Evolutionary conservation across 1,284 basidiomycete species (phyloP), one percentile per base, ranked within the genome.

Genomic region (Papiliotrema nemorosa): DNA sequence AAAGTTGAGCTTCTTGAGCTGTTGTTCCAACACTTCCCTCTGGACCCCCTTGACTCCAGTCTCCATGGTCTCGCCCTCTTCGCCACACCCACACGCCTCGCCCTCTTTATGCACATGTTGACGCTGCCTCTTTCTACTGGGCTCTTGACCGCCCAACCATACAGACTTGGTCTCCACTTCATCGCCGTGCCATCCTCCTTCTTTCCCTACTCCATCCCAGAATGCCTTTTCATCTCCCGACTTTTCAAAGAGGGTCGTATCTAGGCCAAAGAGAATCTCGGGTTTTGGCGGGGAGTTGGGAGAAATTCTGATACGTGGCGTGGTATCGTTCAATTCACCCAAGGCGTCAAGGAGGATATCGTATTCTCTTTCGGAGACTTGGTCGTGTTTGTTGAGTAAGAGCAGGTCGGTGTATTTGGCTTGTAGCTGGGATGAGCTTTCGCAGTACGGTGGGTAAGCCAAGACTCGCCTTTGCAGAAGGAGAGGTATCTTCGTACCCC

Each of bases 391-490:
- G 64, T 90, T 90, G 82, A 94, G 81, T 25, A 93, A 77, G 48
- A 93, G 84, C 39, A 91, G 79, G 66, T 94, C 90, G 3, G 89
- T 90, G 68, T 92, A 94, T 64, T 86, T 86, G n/a, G 90, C 88
- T 76, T 92, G 90, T 82, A 93, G 88, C 72, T 70, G 44, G 12
- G 9, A 21, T n/a, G 2, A 14, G 26, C n/a, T n/a, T 18, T 31
- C 29, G 12, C 25, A 44, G 34, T 36, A 16, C 22, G 33, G 12
- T 14, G 26, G 20, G 10, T 1, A 5, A 39, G 41, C 5, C 12
- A 35, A 24, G 35, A 33, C 61, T 34, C 24, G 69, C 67, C 59
- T 82, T 87, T 26, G 90, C 90, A 5, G 89, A 90, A 0, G 86
- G 85, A 21, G 86, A 89, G 2, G 82, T 85, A 69, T 94, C 90